Evolutionary conservation across 345 rosid genomes (phyloP).

Genomic region (Boechera stricta): DNA sequence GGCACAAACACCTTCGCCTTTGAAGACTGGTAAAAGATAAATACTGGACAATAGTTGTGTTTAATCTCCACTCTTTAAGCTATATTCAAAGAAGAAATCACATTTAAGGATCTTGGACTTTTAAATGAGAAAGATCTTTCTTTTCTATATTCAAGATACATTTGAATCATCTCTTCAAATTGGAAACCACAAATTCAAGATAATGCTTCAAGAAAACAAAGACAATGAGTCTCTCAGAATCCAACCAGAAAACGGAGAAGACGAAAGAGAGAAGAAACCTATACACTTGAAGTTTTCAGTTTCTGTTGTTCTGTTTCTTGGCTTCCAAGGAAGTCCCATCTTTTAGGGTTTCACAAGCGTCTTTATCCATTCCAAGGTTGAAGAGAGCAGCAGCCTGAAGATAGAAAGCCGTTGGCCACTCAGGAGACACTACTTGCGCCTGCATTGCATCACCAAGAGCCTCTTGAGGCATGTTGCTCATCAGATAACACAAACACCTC

Average conservation of each 20-base stretch:
- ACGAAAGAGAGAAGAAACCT: constrained; percentile 41
- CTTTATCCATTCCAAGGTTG: constrained; percentile 79
- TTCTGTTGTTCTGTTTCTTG: constrained; percentile 58
- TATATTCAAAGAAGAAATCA: constrained; percentile 17
- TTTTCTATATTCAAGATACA: constrained; percentile 27
- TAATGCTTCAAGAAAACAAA: constrained; percentile 41
- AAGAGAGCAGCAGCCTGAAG: constrained; percentile 89
- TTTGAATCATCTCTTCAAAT: constrained; percentile 40
- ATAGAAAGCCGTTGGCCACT: constrained; percentile 80
- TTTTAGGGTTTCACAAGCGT: constrained; percentile 79
- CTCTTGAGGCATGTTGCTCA: constrained; percentile 74
- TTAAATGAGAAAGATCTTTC: constrained; percentile 33
- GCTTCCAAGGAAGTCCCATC: constrained; percentile 85
- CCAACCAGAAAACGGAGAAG: constrained; percentile 33
- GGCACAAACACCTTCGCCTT: constrained; percentile 32
- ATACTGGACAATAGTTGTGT: constrained; percentile 17
- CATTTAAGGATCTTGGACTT: constrained; percentile 28
- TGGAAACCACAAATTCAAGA: constrained; percentile 31
- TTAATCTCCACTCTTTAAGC: background rate
- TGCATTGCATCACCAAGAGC: constrained; percentile 92
- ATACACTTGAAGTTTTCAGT: constrained; percentile 54
- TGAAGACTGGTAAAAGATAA: constrained; percentile 31
- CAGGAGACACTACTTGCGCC: constrained; percentile 77
- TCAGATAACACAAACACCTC: constrained; percentile 75
- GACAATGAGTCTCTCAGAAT: constrained; percentile 43